Evolutionary conservation across 768 basidiomycete species (phyloP), one percentile per base, ranked within the genome.

Genomic region (Hygrocybe punicea): DNA sequence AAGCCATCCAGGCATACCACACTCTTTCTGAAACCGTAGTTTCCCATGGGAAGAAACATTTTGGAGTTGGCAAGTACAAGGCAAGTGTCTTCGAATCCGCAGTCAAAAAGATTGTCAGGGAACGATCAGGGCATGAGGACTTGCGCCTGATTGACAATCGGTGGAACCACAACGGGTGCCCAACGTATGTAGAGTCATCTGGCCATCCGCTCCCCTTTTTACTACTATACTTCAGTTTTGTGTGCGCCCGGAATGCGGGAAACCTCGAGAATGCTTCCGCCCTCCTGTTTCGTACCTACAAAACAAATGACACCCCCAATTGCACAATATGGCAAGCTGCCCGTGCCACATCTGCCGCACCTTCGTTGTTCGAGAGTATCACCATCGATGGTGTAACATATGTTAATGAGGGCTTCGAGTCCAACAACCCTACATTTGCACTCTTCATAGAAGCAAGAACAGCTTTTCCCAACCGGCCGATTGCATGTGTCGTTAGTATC

Each of bases 261-360:
- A n/a, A 39, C n/a, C 16, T 59, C 60, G 8, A 29, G 8, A 1
- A 51, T 51, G 2, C 60, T 60, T 21, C 60, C 40, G 10, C 16
- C 10, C 16, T 42, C 40, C 19, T 39, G n/a, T n/a, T 64, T 55
- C 59, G 63, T 21, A 59, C 61, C 1, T 61, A 61, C 51, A 2
- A 47, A 9, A 51, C 34, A 13, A 47, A 5, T 13, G 39, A 56
- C 34, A 39, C 23, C 1, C 36, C 53, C 49, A 53, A 56, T 16
- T 61, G 65, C 37, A 59, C 45, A 19, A 70, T 71, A 19, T 71
- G 70, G 70, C 65, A 71, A 48, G 68, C 68, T 4, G 67, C 63
- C 3, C 63, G 70, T 3, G 70, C 70, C 0, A 71, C 70, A 0
- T 65, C 67, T 19, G 71, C 70, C 8, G 63, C 65, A 3, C 65